Evolutionary conservation across 2,329 filamentous ascomycete genomes (phyloP), one percentile per base, ranked within the genome.

Genomic region (Phoma sp.): DNA sequence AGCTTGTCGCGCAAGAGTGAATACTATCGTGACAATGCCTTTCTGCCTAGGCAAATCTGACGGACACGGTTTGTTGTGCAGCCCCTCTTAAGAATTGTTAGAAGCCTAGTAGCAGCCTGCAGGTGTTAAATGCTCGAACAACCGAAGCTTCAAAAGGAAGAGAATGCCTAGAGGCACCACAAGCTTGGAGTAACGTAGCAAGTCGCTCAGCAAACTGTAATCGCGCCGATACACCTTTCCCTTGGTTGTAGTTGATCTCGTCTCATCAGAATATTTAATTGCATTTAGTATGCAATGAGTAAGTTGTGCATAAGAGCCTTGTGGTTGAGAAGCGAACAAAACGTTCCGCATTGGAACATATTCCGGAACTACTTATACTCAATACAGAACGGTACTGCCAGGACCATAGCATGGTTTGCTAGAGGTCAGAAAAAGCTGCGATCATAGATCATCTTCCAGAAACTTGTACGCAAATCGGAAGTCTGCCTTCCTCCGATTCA

Each of bases 401-500:
- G 59, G 22, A 40, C 58, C 53, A 43, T 41, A 33, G 46, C 52
- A 36, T 38, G 33, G 45, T 21, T 22, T 32, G 31, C 41, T 48
- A 35, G 43, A 40, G 40, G 49, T 24, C 29, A 22, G 33, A 48
- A 35, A 37, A 31, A 19, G 21, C 15, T 36, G 13, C 46, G 52
- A 58, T 73, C 60, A 88, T 76, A 96, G 85, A 77, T 97, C 94
- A 73, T 98, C 94, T 77, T 98, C 94, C 65, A 98, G 84, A 79
- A 95, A 98, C 78, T 96, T 96, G 82, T 98, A 98, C 57, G 91
- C 90, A 78, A 98, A 98, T 79, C 96, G 96, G 82, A 98, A 98
- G 76, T 98, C 94, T 52, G 92, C 93, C 82, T 98, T 97, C 74
- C 94, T 84, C 64, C 94, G 90, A 77, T 98, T 98, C 94, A 98